These are phyloP conservation scores for Fusarium sp. DNA, from an alignment of 2,329 filamentous ascomycete species.

Conservation along the genomic window DNA sequence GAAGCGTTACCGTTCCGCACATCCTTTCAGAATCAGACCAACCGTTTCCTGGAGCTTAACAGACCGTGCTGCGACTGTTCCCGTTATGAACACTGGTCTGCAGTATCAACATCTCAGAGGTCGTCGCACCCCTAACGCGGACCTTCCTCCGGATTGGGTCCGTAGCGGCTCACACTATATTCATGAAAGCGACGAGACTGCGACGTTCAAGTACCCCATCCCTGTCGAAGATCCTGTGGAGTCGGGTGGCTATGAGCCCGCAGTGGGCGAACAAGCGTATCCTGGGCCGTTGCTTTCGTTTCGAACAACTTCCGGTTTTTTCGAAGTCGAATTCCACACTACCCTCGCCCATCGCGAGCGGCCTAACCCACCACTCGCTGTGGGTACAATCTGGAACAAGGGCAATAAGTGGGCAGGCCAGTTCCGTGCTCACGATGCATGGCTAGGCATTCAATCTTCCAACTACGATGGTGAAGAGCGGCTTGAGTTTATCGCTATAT, in stretches of 20 bases:
- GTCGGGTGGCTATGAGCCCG: constrained; percentile 47
- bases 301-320: constrained; percentile 53
- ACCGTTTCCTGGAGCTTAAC: constrained; percentile 56
- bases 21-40: constrained; percentile 55
- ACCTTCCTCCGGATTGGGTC: constrained; percentile 56
- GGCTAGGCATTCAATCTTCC: constrained; percentile 59
- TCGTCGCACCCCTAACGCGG: constrained; percentile 46
- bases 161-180: constrained; percentile 53
- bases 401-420: constrained; percentile 55
- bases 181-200: constrained; percentile 55
- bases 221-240: constrained; percentile 53
- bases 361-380: constrained; percentile 55
- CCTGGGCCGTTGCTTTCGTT: constrained; percentile 57
- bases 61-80: constrained; percentile 51
- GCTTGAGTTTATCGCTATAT: constrained; percentile 59
- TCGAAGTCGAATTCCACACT: constrained; percentile 56
- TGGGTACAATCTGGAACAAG: constrained; percentile 57
- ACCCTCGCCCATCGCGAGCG: constrained; percentile 52
- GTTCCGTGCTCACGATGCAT: constrained; percentile 58
- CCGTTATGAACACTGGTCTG: constrained; percentile 54
- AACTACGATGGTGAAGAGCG: constrained; percentile 59
- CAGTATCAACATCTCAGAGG: constrained; percentile 55
- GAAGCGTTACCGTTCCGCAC: constrained; percentile 53
- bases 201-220: constrained; percentile 57
- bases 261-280: constrained; percentile 47